Evolutionary conservation across 192 early-diverging fungal genomes (phyloP), one percentile per base, ranked within the genome.

Genomic region (Linnemannia zychae): DNA sequence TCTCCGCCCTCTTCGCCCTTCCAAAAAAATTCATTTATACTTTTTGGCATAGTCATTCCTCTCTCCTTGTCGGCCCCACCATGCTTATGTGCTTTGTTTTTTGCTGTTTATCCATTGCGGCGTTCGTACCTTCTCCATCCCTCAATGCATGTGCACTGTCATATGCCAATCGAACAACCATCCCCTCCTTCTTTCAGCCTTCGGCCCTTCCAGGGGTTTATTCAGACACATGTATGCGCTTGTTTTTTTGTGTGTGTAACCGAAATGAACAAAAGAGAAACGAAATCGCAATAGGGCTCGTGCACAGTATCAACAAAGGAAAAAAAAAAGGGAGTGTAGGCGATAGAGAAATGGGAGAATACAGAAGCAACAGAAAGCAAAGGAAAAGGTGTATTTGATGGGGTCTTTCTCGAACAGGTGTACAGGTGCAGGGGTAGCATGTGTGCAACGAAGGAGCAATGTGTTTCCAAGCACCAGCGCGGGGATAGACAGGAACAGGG

Each of bases 161-260:
- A 63, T 63, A 63, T 63, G 57, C 28, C 57, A 63, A 63, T 31
- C 40, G 57, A 31, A 63, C n/a, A 57, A n/a, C 20, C 7, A 24
- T 57, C n/a, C 28, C 24, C 0, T 57, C 52, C 52, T 6, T 24
- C n/a, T n/a, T n/a, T n/a, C n/a, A n/a, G n/a, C n/a, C n/a, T n/a
- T n/a, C n/a, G n/a, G n/a, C 28, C 57, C 12, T 63, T 63, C 57
- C 24, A 63, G 24, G 57, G 57, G 57, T 28, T 63, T 63, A 28
- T 63, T 63, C 24, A 63, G 57, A 63, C 57, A 63, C 57, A 63
- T 63, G 28, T 63, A 33, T 63, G 57, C 28, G 57, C 11, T 63
- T 63, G 57, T 63, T 63, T 63, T 63, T 28, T 63, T 63, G 57
- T 63, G 57, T 63, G 57, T 63, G 57, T 63, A 63, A 63, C 57